Conservation (phyloP, 108 stramenopile genomes). For the Pseudonitzschia multiseries region DNA sequence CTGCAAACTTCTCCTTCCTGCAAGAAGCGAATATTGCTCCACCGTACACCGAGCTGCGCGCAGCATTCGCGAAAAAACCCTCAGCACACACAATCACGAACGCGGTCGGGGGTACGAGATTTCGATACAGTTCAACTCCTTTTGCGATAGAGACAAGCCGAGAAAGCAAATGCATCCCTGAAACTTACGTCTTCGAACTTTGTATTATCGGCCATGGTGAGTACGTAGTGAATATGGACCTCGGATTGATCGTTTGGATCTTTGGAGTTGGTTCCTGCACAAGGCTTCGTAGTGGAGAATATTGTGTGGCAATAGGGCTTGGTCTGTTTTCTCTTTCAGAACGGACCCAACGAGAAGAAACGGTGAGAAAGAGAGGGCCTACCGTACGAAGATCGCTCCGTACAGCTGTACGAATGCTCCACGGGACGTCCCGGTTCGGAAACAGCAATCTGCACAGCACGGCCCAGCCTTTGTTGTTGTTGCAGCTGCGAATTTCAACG, state of each 20-base stretch:
- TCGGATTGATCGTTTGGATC: not conserved
- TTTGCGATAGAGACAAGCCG: too few relatives aligned
- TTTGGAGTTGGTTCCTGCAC: not conserved
- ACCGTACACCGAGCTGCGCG: too few relatives aligned
- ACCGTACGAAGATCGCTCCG: not conserved
- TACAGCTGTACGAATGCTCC: not conserved
- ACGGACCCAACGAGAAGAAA: too few relatives aligned
- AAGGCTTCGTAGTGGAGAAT: not conserved
- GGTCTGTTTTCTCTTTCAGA: too few relatives aligned
- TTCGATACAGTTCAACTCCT: too few relatives aligned
- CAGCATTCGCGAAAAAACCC: too few relatives aligned
- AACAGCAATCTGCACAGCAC: too few relatives aligned
- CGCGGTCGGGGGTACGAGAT: too few relatives aligned
- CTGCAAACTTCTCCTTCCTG: too few relatives aligned
- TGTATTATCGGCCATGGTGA: not conserved
- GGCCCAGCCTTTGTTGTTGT: too few relatives aligned
- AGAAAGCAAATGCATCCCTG: too few relatives aligned
- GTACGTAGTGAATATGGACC: not conserved
- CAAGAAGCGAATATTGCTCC: not conserved
- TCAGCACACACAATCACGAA: too few relatives aligned
- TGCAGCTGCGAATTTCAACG: not conserved
- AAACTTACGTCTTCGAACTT: slow-evolving; percentile 9
- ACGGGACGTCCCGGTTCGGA: not conserved
- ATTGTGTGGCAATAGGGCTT: slow-evolving; percentile 1
- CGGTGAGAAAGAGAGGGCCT: not conserved